Conservation (phyloP, 2,329 filamentous ascomycete species). For the Scedosporium dehoogii region DNA sequence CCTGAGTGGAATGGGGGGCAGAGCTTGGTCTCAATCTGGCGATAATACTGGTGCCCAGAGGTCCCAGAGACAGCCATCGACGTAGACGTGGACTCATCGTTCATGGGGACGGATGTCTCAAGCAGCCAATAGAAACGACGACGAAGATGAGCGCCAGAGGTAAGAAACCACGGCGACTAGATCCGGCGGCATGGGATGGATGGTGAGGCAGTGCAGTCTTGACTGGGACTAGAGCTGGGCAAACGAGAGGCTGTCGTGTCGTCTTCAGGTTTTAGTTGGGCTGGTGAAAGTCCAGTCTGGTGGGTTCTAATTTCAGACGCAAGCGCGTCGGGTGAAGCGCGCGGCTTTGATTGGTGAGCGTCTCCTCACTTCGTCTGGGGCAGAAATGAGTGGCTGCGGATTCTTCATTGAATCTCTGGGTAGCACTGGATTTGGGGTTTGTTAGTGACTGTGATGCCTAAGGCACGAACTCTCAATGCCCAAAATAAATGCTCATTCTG, state of each 20-base stretch:
- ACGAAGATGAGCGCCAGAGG: background rate
- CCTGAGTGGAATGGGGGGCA: background rate
- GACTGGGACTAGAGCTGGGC: background rate
- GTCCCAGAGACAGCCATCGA: background rate
- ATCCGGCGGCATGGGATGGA: background rate
- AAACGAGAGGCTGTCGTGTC: constrained; percentile 5
- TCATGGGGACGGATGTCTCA: background rate
- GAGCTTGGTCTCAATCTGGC: background rate
- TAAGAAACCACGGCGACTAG: background rate
- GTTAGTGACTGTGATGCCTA: background rate
- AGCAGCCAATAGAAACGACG: background rate
- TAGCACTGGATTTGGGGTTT: background rate
- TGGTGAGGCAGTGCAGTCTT: constrained; percentile 6
- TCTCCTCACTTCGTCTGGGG: background rate
- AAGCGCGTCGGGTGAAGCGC: constrained; percentile 1
- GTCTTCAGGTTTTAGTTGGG: background rate
- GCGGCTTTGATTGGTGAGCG: constrained; percentile 3
- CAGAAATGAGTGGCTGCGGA: constrained; percentile 1
- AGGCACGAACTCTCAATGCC: too few relatives aligned
- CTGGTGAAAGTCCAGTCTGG: background rate
- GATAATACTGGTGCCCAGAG: background rate
- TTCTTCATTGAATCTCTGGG: background rate
- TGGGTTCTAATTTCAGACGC: background rate
- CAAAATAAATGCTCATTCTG: background rate
- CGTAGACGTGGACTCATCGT: background rate